These are phyloP conservation scores for Aquanectria penicillioides DNA, from an alignment of 2,329 filamentous ascomycete species.

Conservation along the genomic window DNA sequence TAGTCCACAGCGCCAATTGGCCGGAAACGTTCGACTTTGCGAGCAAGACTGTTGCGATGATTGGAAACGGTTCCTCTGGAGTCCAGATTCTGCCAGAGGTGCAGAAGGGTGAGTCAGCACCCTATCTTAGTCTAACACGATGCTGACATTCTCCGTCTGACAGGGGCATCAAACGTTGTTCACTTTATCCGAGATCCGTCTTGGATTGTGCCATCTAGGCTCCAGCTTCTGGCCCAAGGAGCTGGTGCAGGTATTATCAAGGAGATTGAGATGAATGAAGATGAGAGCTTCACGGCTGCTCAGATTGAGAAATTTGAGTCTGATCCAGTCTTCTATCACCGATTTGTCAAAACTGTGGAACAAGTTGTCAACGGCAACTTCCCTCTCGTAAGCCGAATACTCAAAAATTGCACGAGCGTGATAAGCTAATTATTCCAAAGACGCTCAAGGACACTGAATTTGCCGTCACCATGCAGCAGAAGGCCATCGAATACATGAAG, in stretches of 20 bases:
- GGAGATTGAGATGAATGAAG: constrained; percentile 8
- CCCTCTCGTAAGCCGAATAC: constrained; percentile 12
- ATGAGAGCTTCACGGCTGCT: background rate
- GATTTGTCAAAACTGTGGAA: constrained; percentile 15
- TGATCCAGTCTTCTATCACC: constrained; percentile 7
- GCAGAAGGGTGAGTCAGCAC: background rate
- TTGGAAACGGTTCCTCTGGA: constrained; percentile 24
- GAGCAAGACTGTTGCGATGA: constrained; percentile 13
- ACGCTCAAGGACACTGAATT: constrained; percentile 10
- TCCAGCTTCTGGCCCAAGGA: constrained; percentile 3
- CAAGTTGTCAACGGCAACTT: constrained; percentile 20
- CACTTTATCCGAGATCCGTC: constrained; percentile 17
- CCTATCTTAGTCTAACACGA: background rate
- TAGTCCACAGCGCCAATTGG: constrained; percentile 24
- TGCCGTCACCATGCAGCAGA: constrained; percentile 5
- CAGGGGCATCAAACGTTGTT: constrained; percentile 2
- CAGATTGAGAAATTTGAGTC: constrained; percentile 13
- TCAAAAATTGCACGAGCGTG: background rate
- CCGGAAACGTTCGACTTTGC: background rate
- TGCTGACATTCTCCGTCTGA: background rate
- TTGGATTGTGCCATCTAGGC: constrained; percentile 10
- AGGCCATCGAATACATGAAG: constrained; percentile 16
- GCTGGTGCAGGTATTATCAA: background rate
- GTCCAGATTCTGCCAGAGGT: constrained; percentile 23
- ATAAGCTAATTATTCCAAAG: background rate